A percentile compares a stretch with the other conserved stretches of the same genome.
phyloP scores from a whole-genome alignment of 2,329 filamentous ascomycete genomes.

The Metarhizium robertsii region DNA sequence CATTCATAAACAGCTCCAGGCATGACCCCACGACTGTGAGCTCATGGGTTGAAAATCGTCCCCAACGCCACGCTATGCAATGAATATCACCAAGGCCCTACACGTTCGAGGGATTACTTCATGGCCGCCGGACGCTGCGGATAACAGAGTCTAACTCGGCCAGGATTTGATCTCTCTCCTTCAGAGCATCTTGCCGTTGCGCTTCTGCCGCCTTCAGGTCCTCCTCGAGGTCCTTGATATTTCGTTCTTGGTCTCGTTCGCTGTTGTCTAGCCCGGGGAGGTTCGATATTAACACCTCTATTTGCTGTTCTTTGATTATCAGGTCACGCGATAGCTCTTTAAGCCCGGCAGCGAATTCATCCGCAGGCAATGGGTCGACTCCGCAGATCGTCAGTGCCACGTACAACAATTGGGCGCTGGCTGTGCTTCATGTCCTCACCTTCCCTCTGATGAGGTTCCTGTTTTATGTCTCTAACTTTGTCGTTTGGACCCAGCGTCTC shows the following conservation, averaged over 20 bases:
- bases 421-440: conserved; percentile 23
- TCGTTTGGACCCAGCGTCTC: conserved; percentile 48
- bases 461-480: conserved; percentile 49
- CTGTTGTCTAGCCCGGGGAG: conserved; percentile 72
- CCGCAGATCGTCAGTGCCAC: conserved; percentile 3
- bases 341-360: conserved; percentile 58
- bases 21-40: neutral
- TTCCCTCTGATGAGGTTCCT: conserved; percentile 41
- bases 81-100: conserved; percentile 1
- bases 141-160: conserved; percentile 52
- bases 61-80: conserved; percentile 21
- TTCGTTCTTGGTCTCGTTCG: conserved; percentile 64
- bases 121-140: conserved; percentile 49
- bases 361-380: conserved; percentile 53
- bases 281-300: conserved; percentile 65
- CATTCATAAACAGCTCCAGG: neutral
- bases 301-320: conserved; percentile 73
- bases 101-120: conserved; percentile 13
- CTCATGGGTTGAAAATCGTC: neutral
- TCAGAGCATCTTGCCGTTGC: conserved; percentile 52
- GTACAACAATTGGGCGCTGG: neutral
- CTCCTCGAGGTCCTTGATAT: conserved; percentile 55
- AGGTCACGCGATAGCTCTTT: conserved; percentile 68
- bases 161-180: conserved; percentile 53
- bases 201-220: conserved; percentile 54